Evolutionary conservation across 306 rosid genomes (phyloP).

Genomic region (peach (Prunus persica)): DNA sequence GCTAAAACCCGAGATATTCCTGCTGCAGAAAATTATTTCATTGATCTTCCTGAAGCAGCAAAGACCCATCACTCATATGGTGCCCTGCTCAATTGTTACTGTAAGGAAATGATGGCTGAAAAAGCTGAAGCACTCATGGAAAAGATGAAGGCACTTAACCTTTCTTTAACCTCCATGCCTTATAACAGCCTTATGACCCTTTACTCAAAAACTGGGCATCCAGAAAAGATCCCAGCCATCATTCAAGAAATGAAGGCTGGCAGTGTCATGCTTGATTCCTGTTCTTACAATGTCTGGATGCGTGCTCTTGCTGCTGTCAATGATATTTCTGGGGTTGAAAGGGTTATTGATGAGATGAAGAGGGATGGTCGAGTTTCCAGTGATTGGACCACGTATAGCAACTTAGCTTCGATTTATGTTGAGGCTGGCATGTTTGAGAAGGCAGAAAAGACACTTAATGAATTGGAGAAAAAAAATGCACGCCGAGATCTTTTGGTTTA

Average conservation of each 20-base stretch:
- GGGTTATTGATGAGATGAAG: slow-evolving; percentile 87
- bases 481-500: slow-evolving; percentile 56
- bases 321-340: slow-evolving; percentile 74
- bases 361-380: slow-evolving; percentile 68
- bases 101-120: slow-evolving; percentile 79
- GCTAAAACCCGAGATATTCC: slow-evolving; percentile 69
- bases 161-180: slow-evolving; percentile 64
- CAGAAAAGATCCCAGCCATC: slow-evolving; percentile 59
- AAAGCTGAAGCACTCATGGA: slow-evolving; percentile 79
- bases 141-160: slow-evolving; percentile 84
- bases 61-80: slow-evolving; percentile 84
- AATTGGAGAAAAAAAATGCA: slow-evolving; percentile 77
- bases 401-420: slow-evolving; percentile 75
- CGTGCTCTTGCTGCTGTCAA: slow-evolving; percentile 73
- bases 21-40: slow-evolving; percentile 74
- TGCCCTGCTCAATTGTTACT: slow-evolving; percentile 84
- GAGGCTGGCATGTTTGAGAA: slow-evolving; percentile 62
- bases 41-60: slow-evolving; percentile 66
- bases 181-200: slow-evolving; percentile 89
- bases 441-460: slow-evolving; percentile 76
- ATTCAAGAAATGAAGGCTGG: slow-evolving; percentile 76
- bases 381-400: slow-evolving; percentile 90
- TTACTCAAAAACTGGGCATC: slow-evolving; percentile 53
- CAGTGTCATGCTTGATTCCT: slow-evolving; percentile 54
- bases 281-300: slow-evolving; percentile 82